These are phyloP conservation scores for Neospora caninum DNA, from an alignment of 169 alveolate genomes.

Conservation along the genomic window DNA sequence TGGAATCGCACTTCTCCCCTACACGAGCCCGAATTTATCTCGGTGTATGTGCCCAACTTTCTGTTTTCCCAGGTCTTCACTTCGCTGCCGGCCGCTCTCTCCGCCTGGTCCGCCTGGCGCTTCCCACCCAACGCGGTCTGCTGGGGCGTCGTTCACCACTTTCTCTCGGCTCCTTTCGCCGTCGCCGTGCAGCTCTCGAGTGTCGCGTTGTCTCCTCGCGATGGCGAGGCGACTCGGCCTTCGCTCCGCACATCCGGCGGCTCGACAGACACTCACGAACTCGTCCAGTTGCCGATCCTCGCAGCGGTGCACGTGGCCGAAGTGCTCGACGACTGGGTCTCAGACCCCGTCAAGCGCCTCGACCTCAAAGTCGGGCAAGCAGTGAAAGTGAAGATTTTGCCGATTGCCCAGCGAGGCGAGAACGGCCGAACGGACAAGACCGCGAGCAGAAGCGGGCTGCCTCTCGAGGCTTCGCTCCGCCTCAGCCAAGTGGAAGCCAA, in stretches of 20 bases:
- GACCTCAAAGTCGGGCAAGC: constrained; percentile 33
- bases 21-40: background rate
- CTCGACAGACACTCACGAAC: background rate
- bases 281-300: constrained; percentile 2
- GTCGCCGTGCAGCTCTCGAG: constrained; percentile 42
- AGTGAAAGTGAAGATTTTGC: constrained; percentile 25
- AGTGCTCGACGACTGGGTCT: constrained; percentile 21
- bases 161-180: constrained; percentile 46
- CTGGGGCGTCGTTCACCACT: constrained; percentile 55
- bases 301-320: constrained; percentile 40
- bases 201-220: background rate
- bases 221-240: background rate
- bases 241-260: background rate
- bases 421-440: constrained; percentile 32
- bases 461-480: constrained; percentile 39
- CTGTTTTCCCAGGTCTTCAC: background rate
- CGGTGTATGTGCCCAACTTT: background rate
- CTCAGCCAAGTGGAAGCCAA: background rate
- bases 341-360: constrained; percentile 49
- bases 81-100: background rate
- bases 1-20: no score
- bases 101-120: constrained; percentile 34
- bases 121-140: background rate
- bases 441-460: constrained; percentile 30
- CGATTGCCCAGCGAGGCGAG: constrained; percentile 18